These are phyloP conservation scores for Talaromyces atroroseus DNA, from an alignment of 2,329 filamentous ascomycete species.

Conservation along the genomic window DNA sequence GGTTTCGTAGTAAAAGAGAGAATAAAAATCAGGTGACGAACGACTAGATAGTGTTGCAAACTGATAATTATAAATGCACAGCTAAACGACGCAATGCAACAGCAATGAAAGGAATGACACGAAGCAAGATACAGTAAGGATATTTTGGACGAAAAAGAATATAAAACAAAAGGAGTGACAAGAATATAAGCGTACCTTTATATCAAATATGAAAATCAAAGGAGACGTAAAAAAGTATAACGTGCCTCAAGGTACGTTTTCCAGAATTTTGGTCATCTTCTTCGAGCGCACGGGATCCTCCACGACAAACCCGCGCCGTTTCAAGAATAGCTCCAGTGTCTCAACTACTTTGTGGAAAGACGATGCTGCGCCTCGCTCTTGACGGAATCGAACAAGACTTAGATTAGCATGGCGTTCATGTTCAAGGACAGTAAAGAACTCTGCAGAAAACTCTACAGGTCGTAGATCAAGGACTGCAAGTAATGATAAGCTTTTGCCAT, in stretches of 20 bases:
- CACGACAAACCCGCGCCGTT: constrained; percentile 61
- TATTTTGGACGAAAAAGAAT: neutral
- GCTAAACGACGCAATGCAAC: constrained; percentile 1
- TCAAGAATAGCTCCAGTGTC: constrained; percentile 65
- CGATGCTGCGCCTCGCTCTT: constrained; percentile 85
- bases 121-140: neutral
- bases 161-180: neutral
- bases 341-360: constrained; percentile 81
- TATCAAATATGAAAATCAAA: neutral
- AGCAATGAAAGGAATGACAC: constrained; percentile 5
- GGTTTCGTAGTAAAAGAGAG: neutral
- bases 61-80: neutral
- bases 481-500: constrained; percentile 13
- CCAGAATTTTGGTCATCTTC: constrained; percentile 55
- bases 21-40: neutral
- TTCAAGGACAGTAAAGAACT: constrained; percentile 85
- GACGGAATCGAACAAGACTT: constrained; percentile 77
- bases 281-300: constrained; percentile 60
- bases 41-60: neutral
- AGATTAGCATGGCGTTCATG: constrained; percentile 71
- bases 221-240: neutral
- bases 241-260: constrained; percentile 12
- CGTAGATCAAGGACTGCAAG: constrained; percentile 70
- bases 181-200: neutral
- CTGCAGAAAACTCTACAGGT: constrained; percentile 78